Base-by-base conservation (phyloP, 805 yeast genomes). In the Zygosaccharomyces bailii region DNA sequence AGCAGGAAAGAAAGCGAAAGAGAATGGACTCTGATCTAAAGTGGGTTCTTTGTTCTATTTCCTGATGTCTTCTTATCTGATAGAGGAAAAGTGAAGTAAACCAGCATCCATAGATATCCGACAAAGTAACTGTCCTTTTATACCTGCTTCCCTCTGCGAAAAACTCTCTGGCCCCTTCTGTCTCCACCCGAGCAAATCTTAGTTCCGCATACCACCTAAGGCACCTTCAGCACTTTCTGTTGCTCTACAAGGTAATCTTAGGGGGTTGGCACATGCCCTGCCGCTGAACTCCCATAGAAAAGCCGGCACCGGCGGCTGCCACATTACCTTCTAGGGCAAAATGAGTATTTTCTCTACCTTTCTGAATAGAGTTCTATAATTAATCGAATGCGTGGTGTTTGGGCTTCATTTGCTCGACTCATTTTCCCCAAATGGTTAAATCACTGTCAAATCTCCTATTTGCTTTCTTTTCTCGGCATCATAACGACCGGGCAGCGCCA, bases 241-340 rank as follows among this genome's bases (percentile, higher is more conserved):
- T 36, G 40, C 40, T 10, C 40, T 36, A 36, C 32, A 17, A 16
- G 40, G 40, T 16, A 36, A 36, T 8, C 40, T 36, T 4, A 36
- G 30, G 23, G 30, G 23, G 24, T 27, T 3, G 20, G 11, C 27
- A 20, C 20, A 17, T n/a, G 19, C 18, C 25, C 40, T 36, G 30
- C 40, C 40, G 40, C 40, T 14, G 31, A 36, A 19, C 32, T 24
- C 30, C 40, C 40, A 6, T 14, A 36, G 40, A 36, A 36, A 25
- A 5, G 23, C 23, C 40, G 14, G 40, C 13, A 36, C 30, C 31
- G 31, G 19, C 31, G n/a, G 27, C 23, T 13, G 27, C 31, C 27
- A 21, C 40, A 24, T 36, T 36, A 14, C 40, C 14, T 4, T 17
- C 29, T 36, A 16, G 32, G 40, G 40, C 30, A 36, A 36, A 35